These are phyloP conservation scores for Sphaerobolus stellatus DNA, from an alignment of 1,284 basidiomycete genomes.

Conservation along the genomic window DNA sequence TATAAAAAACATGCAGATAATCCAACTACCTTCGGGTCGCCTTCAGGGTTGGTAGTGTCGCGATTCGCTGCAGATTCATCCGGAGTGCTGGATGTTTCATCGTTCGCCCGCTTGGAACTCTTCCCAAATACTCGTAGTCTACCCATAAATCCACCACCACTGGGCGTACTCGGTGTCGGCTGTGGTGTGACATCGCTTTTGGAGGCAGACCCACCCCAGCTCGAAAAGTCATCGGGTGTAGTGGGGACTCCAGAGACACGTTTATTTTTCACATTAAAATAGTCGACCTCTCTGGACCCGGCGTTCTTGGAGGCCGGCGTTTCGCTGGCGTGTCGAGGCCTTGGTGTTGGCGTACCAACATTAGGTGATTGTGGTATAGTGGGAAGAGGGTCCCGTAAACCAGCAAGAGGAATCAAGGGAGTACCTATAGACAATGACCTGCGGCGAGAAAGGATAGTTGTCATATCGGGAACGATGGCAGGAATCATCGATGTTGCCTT, in stretches of 20 bases:
- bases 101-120: constrained; percentile 48
- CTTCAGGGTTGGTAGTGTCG: no score
- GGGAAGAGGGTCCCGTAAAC: constrained; percentile 26
- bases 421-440: constrained; percentile 54
- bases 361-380: constrained; percentile 38
- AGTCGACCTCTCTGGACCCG: not conserved
- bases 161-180: constrained; percentile 54
- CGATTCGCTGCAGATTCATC: not conserved
- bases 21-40: not conserved
- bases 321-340: constrained; percentile 29
- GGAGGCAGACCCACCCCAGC: constrained; percentile 43
- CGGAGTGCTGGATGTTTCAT: constrained; percentile 22
- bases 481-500: constrained; percentile 67
- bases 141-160: constrained; percentile 68
- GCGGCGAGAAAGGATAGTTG: not conserved
- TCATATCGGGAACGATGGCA: constrained; percentile 35
- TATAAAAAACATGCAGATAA: not conserved
- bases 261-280: constrained; percentile 6
- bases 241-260: constrained; percentile 28
- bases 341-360: not conserved
- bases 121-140: constrained; percentile 75
- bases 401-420: constrained; percentile 55
- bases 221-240: constrained; percentile 54
- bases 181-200: constrained; percentile 30
- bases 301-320: constrained; percentile 35